phyloP scores from a whole-genome alignment of 495 filamentous ascomycete species.

The Penicillium turbatum region DNA sequence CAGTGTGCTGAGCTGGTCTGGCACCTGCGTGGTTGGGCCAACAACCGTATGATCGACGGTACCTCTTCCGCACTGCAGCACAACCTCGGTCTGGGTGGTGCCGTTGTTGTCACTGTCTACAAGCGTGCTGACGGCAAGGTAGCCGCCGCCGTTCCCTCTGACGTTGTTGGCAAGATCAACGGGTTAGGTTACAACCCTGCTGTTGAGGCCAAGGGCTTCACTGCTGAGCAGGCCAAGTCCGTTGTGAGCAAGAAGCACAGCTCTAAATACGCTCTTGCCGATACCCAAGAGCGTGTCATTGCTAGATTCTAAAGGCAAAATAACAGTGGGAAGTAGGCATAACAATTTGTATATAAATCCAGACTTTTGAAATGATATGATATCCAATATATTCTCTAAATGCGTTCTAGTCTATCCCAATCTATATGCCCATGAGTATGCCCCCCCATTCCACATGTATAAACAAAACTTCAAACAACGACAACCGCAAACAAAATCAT shows the following conservation, averaged over 20 bases:
- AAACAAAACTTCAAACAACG: not conserved
- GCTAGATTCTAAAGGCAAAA: slow-evolving; percentile 48
- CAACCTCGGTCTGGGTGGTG: slow-evolving; percentile 89
- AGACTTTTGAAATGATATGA: slow-evolving; percentile 11
- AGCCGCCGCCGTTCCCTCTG: slow-evolving; percentile 51
- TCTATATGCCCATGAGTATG: slow-evolving; percentile 6
- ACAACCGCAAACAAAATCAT: not conserved
- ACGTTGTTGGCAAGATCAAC: slow-evolving; percentile 56
- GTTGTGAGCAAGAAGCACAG: slow-evolving; percentile 66
- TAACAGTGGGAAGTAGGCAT: not conserved
- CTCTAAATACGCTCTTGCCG: slow-evolving; percentile 70
- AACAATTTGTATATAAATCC: slow-evolving; percentile 18
- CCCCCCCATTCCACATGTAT: not conserved
- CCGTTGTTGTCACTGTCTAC: slow-evolving; percentile 87
- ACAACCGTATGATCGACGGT: slow-evolving; percentile 69
- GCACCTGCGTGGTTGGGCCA: slow-evolving; percentile 95
- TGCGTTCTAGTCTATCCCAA: not conserved
- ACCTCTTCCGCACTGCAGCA: slow-evolving; percentile 80
- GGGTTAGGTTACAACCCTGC: slow-evolving; percentile 91
- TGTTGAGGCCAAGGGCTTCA: slow-evolving; percentile 81
- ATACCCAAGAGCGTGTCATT: slow-evolving; percentile 66
- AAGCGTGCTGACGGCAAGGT: slow-evolving; percentile 74
- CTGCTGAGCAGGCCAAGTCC: slow-evolving; percentile 62
- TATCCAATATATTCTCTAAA: slow-evolving; percentile 2
- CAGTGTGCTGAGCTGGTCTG: slow-evolving; percentile 95